Percentiles rank a stretch among this genome's conserved stretches.
Conservation (phyloP, 352 stramenopile species). For the Pilasporangium apinafurcum region DNA sequence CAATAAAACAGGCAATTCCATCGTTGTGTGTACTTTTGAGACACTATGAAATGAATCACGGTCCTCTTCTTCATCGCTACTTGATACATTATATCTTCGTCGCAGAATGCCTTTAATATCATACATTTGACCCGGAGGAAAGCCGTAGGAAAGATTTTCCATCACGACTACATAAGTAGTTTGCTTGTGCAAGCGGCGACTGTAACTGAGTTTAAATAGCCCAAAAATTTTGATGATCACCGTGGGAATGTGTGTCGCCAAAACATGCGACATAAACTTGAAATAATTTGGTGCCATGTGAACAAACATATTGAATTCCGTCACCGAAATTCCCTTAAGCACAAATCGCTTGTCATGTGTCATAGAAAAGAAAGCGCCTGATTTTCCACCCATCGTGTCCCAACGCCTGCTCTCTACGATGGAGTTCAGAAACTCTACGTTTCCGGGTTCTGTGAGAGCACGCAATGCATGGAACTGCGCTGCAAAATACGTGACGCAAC, state of each 20-base stretch:
- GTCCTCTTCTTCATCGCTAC: constrained; percentile 25
- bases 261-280: constrained; percentile 71
- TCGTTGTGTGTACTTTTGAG: constrained; percentile 38
- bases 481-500: constrained; percentile 74
- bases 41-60: constrained; percentile 26
- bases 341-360: constrained; percentile 82
- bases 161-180: constrained; percentile 83
- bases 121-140: constrained; percentile 74
- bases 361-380: constrained; percentile 81
- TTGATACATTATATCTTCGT: constrained; percentile 52
- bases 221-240: constrained; percentile 85
- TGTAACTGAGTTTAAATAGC: constrained; percentile 72
- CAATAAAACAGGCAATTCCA: constrained; percentile 62
- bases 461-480: constrained; percentile 80
- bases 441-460: constrained; percentile 52
- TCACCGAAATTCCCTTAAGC: constrained; percentile 80
- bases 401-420: constrained; percentile 71
- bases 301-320: constrained; percentile 88
- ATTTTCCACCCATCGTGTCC: constrained; percentile 80
- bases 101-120: constrained; percentile 83
- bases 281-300: constrained; percentile 87
- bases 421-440: constrained; percentile 77
- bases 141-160: constrained; percentile 83
- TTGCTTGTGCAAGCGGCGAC: constrained; percentile 54
- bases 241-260: constrained; percentile 47